Conservation (phyloP, 2,329 filamentous ascomycete species). For the Paecilomyces sp. region DNA sequence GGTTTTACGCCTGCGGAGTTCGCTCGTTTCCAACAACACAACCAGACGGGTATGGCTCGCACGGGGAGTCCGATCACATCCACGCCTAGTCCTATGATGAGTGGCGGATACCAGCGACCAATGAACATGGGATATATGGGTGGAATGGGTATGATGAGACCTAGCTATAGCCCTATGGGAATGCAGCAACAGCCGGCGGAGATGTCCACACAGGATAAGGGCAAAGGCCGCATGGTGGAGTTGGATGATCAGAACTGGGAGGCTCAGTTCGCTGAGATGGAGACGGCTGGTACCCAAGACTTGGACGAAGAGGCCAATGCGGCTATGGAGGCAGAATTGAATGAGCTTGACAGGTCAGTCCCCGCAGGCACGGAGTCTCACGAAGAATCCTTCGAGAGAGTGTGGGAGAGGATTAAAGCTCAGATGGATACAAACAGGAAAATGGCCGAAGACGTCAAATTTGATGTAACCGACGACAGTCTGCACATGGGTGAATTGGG, state of each 20-base stretch:
- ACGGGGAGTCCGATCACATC: conserved; percentile 52
- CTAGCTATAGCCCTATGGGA: conserved; percentile 41
- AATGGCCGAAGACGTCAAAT: conserved; percentile 57
- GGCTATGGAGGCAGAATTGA: conserved; percentile 77
- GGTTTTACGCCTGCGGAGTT: conserved; percentile 81
- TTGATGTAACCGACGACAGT: conserved; percentile 36
- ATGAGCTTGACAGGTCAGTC: conserved; percentile 81
- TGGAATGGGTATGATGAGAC: conserved; percentile 39
- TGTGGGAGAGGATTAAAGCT: conserved; percentile 47
- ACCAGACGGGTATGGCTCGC: conserved; percentile 50
- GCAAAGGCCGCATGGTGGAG: conserved; percentile 76
- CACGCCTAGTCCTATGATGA: conserved; percentile 55
- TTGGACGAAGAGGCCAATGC: conserved; percentile 59
- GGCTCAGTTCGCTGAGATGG: conserved; percentile 87
- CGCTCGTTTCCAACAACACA: conserved; percentile 73
- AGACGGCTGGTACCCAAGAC: conserved; percentile 48
- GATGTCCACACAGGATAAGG: conserved; percentile 62
- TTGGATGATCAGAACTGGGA: conserved; percentile 94
- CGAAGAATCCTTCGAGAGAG: conserved; percentile 70
- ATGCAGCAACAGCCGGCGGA: conserved; percentile 40
- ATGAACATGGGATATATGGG: conserved; percentile 39
- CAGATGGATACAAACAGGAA: conserved; percentile 41
- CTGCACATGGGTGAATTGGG: conserved; percentile 64
- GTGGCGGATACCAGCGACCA: conserved; percentile 39
- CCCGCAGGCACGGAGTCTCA: conserved; percentile 56